Evolutionary conservation across 805 yeast species (phyloP).

Genomic region (Komagataella ulmi): DNA sequence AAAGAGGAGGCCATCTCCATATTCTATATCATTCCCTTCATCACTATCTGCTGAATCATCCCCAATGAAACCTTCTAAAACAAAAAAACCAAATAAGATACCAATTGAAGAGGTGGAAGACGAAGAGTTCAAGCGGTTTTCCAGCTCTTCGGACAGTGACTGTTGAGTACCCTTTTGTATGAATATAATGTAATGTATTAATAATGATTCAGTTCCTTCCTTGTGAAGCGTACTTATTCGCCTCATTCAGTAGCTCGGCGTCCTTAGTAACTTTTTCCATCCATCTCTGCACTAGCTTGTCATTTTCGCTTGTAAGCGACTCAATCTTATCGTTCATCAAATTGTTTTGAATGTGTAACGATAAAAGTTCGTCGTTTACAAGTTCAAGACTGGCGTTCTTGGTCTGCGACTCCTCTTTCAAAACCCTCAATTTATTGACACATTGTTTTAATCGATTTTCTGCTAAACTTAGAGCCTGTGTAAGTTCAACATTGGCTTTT

Average conservation of each 20-base stretch:
- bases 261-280: constrained; percentile 27
- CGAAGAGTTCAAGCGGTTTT: background rate
- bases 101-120: background rate
- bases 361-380: constrained; percentile 35
- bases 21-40: background rate
- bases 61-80: background rate
- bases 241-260: constrained; percentile 28
- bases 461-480: background rate
- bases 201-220: background rate
- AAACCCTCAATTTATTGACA: background rate
- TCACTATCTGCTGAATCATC: background rate
- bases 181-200: background rate
- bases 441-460: background rate
- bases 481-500: background rate
- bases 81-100: background rate
- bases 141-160: background rate
- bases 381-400: constrained; percentile 33
- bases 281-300: constrained; percentile 26
- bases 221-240: constrained; percentile 13
- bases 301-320: constrained; percentile 23
- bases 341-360: constrained; percentile 35
- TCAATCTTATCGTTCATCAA: constrained; percentile 21
- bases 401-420: constrained; percentile 16
- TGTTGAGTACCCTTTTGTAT: background rate
- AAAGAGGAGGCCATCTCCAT: background rate